Evolutionary conservation across 2,329 filamentous ascomycete genomes (phyloP), one percentile per base, ranked within the genome.

Genomic region (Fusarium sp.): DNA sequence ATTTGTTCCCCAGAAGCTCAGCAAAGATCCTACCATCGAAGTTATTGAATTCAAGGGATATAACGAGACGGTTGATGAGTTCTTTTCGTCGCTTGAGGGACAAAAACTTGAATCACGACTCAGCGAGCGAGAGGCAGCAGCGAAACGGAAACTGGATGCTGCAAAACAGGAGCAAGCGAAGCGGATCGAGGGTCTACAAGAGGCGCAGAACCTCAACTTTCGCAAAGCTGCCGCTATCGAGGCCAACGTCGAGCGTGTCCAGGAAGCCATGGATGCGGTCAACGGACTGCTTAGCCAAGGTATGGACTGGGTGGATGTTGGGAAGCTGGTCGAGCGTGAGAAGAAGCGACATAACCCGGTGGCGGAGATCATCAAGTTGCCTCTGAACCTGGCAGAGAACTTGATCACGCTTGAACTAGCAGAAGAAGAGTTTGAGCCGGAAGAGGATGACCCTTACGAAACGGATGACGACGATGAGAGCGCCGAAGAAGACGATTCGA

Each of bases 291-390:
- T 99, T 64, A 88, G 88, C 5, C 93, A 97, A 75, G 95, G 95
- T 10, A 98, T 98, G 93, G 96, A 99, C 74, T 99, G 96, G 96
- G 89, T 93, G 10, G 92, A 97, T 70, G 94, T 98, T 74, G 93
- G 88, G 9, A 91, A 91, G 63, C 82, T 99, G 67, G 92, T 99
- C 57, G 93, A 97, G 77, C 87, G 93, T 70, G 95, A 98, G 77
- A 92, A 96, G 77, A 88, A 84, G 65, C 85, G 90, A 53, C 85
- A 88, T 27, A 99, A 99, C 70, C 88, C 92, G 0, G 93, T 99
- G 7, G 96, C 96, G 1, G 86, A 91, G 62, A 89, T 93, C 46
- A 97, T 99, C 75, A 92, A 91, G 76, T 81, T 97, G 16, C 95
- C 96, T 0, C 81, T 99, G 55, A 97, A 96, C 73, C 84, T 99